Percentiles rank a stretch among this genome's conserved stretches.
Evolutionary conservation across 2,329 filamentous ascomycete species (phyloP).

Genomic region (Diaporthe humulicola): DNA sequence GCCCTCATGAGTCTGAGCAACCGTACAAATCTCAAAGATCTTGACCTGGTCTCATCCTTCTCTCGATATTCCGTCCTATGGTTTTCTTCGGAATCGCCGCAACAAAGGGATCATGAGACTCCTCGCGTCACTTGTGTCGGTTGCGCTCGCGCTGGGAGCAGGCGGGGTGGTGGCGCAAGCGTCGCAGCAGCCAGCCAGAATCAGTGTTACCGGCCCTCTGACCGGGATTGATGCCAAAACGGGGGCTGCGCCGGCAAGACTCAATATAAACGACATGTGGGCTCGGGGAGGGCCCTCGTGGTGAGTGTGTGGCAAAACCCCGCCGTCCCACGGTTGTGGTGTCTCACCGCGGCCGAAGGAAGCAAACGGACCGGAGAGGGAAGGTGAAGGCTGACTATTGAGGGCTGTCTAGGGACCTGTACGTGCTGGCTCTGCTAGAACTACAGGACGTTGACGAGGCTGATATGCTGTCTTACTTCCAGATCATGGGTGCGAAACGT

Average conservation of each 20-base stretch:
- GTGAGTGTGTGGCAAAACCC: conserved; percentile 47
- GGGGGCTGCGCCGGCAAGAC: conserved; percentile 58
- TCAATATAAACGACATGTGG: conserved; percentile 62
- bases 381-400: conserved; percentile 18
- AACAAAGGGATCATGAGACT: conserved; percentile 21
- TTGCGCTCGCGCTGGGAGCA: background rate
- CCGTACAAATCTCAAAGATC: conserved; percentile 9
- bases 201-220: conserved; percentile 53
- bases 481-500: conserved; percentile 57
- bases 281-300: conserved; percentile 57
- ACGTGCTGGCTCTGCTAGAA: conserved; percentile 59
- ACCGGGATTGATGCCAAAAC: conserved; percentile 52
- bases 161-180: conserved; percentile 16
- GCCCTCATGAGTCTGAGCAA: background rate
- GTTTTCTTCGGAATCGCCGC: background rate
- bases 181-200: conserved; percentile 14
- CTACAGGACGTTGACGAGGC: conserved; percentile 57
- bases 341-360: background rate
- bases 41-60: background rate
- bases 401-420: conserved; percentile 58
- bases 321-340: conserved; percentile 1
- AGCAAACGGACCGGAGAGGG: background rate
- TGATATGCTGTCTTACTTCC: conserved; percentile 63
- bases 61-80: conserved; percentile 1
- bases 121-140: background rate